Evolutionary conservation across 306 rosid species (phyloP).

Genomic region (Trifolium fragiferum): DNA sequence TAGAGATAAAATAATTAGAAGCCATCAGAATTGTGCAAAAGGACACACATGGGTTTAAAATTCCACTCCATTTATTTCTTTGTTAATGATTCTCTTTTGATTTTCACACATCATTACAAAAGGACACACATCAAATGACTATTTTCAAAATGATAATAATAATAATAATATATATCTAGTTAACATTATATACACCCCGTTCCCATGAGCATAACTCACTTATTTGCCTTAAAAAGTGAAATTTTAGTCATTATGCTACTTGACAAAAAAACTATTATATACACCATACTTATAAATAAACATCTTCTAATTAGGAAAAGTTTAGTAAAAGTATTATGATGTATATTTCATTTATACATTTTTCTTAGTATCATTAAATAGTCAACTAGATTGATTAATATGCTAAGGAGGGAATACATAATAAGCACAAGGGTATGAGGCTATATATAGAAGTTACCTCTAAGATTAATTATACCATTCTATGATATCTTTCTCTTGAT

Average conservation of each 20-base stretch:
- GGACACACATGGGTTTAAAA: slow-evolving; percentile 63
- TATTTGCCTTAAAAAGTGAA: too few species aligned
- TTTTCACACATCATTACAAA: too few species aligned
- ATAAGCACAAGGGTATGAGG: slow-evolving; percentile 37
- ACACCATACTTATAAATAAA: background rate
- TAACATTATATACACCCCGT: too few species aligned
- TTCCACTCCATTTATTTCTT: slow-evolving; percentile 30
- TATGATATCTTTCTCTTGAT: slow-evolving; percentile 36
- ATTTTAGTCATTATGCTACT: too few species aligned
- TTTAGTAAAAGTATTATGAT: too few species aligned
- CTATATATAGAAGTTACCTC: slow-evolving; percentile 25
- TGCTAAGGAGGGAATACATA: background rate
- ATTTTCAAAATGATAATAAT: too few species aligned
- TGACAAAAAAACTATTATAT: too few species aligned
- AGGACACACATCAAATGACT: too few species aligned
- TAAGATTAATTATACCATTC: slow-evolving; percentile 2
- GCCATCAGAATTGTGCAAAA: slow-evolving; percentile 59
- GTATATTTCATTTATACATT: too few species aligned
- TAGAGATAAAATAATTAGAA: slow-evolving; percentile 53
- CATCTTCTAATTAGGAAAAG: too few species aligned
- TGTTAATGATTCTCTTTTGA: slow-evolving; percentile 23
- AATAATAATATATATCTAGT: too few species aligned
- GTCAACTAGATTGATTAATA: background rate
- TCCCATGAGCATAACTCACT: too few species aligned
- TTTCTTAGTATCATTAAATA: background rate